Evolutionary conservation across 805 yeast species (phyloP).

Genomic region (Wickerhamomyces canadensis): DNA sequence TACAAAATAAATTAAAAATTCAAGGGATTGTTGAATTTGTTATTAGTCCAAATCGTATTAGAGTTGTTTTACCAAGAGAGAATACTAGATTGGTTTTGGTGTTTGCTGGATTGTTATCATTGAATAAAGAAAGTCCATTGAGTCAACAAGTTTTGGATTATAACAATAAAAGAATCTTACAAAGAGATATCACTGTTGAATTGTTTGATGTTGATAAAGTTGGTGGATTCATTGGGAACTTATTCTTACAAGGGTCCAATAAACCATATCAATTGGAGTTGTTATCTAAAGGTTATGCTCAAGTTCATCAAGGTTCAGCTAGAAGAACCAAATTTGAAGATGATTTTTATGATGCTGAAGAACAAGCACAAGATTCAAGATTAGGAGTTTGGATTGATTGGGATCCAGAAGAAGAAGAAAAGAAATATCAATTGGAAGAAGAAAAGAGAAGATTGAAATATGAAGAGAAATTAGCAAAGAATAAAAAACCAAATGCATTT

Average conservation of each 20-base stretch:
- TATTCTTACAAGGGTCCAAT: slow-evolving; percentile 45
- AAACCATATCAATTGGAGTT: slow-evolving; percentile 54
- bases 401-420: slow-evolving; percentile 37
- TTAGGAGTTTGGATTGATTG: slow-evolving; percentile 67
- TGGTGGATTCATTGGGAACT: slow-evolving; percentile 76
- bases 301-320: slow-evolving; percentile 62
- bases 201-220: slow-evolving; percentile 66
- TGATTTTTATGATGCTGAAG: slow-evolving; percentile 57
- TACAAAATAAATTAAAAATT: slow-evolving; percentile 58
- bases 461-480: slow-evolving; percentile 18
- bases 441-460: slow-evolving; percentile 22
- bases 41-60: slow-evolving; percentile 60
- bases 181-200: slow-evolving; percentile 68
- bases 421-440: slow-evolving; percentile 20
- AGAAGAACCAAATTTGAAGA: slow-evolving; percentile 47
- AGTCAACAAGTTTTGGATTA: slow-evolving; percentile 48
- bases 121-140: slow-evolving; percentile 29
- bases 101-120: slow-evolving; percentile 62
- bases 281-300: slow-evolving; percentile 57
- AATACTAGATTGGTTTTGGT: slow-evolving; percentile 64
- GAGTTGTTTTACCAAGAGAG: slow-evolving; percentile 65
- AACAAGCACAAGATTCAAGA: slow-evolving; percentile 45
- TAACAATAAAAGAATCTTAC: slow-evolving; percentile 51
- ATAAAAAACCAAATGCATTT: slow-evolving; percentile 19
- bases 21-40: slow-evolving; percentile 71